Percentiles rank a stretch among this genome's conserved stretches.
These are phyloP conservation scores for Curvularia verruculosa DNA, from an alignment of 2,329 filamentous ascomycete genomes.

Conservation along the genomic window DNA sequence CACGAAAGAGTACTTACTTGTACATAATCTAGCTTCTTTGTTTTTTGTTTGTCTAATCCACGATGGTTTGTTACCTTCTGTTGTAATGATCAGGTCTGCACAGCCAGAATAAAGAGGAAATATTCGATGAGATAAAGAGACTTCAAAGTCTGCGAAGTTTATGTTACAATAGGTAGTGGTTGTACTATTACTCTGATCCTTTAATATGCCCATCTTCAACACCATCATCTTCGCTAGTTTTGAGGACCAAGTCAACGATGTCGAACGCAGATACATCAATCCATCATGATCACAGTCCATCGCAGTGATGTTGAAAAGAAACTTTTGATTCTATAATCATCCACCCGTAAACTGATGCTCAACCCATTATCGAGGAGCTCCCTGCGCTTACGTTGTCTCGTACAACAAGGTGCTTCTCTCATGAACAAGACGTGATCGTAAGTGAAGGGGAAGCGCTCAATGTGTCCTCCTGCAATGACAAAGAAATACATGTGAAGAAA, in stretches of 20 bases:
- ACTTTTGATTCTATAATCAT: conserved; percentile 1
- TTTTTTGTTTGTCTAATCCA: neutral
- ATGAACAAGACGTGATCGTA: conserved; percentile 13
- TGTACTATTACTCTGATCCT: too few species aligned
- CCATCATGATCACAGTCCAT: neutral
- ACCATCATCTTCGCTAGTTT: too few species aligned
- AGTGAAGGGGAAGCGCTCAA: conserved; percentile 3
- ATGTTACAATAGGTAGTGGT: too few species aligned
- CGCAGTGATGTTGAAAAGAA: neutral
- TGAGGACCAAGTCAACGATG: too few species aligned
- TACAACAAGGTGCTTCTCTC: conserved; percentile 6
- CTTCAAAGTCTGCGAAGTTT: too few species aligned
- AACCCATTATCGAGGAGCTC: conserved; percentile 37
- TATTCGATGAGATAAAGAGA: too few species aligned
- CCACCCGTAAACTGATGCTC: conserved; percentile 40
- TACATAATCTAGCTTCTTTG: neutral
- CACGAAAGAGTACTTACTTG: neutral
- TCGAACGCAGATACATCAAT: neutral
- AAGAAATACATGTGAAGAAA: neutral
- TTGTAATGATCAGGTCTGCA: neutral
- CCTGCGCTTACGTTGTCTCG: conserved; percentile 35
- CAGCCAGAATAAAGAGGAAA: neutral
- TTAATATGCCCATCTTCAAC: neutral
- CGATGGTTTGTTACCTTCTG: neutral
- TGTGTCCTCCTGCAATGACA: neutral